Conservation (phyloP, 495 filamentous ascomycete species). For the Rostrohypoxylon terebratum region DNA sequence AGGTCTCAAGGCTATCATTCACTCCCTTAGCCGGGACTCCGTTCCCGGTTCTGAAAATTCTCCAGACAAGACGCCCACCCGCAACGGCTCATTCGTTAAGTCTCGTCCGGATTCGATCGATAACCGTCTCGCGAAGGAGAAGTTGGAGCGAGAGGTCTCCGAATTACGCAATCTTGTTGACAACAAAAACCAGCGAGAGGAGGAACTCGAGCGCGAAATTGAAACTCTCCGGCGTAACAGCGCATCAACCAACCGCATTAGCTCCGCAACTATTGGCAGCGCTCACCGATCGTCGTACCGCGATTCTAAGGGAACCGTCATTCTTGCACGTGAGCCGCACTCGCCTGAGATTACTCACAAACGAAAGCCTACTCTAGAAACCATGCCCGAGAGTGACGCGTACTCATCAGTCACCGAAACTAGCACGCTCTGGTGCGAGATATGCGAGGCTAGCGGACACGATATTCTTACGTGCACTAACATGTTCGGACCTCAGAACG, state of each 20-base stretch:
- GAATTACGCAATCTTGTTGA: conserved; percentile 79
- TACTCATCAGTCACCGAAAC: conserved; percentile 78
- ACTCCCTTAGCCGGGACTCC: conserved; percentile 84
- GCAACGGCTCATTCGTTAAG: conserved; percentile 50
- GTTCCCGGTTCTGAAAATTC: conserved; percentile 61
- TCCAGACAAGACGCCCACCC: conserved; percentile 56
- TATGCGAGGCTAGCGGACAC: conserved; percentile 92
- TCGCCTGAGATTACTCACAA: conserved; percentile 56
- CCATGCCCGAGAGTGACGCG: conserved; percentile 78
- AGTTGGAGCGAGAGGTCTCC: conserved; percentile 79
- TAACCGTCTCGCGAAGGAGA: conserved; percentile 67
- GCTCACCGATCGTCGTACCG: conserved; percentile 65
- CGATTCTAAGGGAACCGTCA: conserved; percentile 69
- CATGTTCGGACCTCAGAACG: conserved; percentile 73
- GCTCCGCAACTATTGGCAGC: conserved; percentile 64
- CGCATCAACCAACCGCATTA: conserved; percentile 55
- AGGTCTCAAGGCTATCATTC: conserved; percentile 96
- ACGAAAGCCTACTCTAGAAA: conserved; percentile 61
- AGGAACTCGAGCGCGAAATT: conserved; percentile 90
- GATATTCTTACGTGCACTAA: conserved; percentile 94
- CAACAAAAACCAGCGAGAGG: conserved; percentile 79
- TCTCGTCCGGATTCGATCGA: conserved; percentile 66
- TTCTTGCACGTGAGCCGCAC: conserved; percentile 60
- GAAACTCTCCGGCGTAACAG: conserved; percentile 69
- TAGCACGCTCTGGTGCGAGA: conserved; percentile 89